Evolutionary conservation across 2,329 filamentous ascomycete species (phyloP), one percentile per base, ranked within the genome.

Genomic region (Fusarium albidum): DNA sequence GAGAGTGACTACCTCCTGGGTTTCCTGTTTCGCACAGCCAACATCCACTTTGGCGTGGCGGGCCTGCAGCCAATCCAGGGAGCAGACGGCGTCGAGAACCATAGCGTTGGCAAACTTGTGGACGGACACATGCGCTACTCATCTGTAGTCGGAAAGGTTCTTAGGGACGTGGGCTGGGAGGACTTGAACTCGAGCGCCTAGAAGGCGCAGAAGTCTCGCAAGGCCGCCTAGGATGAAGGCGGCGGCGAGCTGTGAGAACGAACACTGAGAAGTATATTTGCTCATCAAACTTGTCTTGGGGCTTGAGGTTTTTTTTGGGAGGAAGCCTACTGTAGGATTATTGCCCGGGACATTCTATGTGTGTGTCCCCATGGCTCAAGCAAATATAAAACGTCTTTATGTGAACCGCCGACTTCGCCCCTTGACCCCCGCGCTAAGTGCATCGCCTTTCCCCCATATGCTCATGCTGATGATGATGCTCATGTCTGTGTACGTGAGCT

Each of bases 1-100:
- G 86, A 89, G 44, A 90, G 91, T 39, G 94, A 98, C 71, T 92
- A 91, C 61, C 86, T 97, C 18, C 85, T 98, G 3, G 92, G 87
- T 1, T 96, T 97, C 70, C 78, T 97, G 32, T 96, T 94, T 71
- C 87, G 94, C 43, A 91, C 86, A 3, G 91, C 89, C 47, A 92
- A 88, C 63, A 83, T 94, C 42, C 88, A 95, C 60, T 88, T 89
- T 55, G 93, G 94, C 3, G 82, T 98, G 28, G 92, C 93, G 0
- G 94, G 94, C 1, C 75, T 98, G 14, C 89, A 96, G 70, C 82
- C 83, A 13, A 83, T 95, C 27, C 79, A 84, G 33, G 87, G 86
- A 12, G 84, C 92, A 3, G 77, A 80, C 44, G 80, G 82, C 32
- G 77, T 88, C 47, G 88, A 92, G 69, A 92, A 90, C 62, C 76